Evolutionary conservation across 164 flowering plant species (phyloP), one percentile per base, ranked within the genome.

Genomic region (Euptelea pleiosperma): DNA sequence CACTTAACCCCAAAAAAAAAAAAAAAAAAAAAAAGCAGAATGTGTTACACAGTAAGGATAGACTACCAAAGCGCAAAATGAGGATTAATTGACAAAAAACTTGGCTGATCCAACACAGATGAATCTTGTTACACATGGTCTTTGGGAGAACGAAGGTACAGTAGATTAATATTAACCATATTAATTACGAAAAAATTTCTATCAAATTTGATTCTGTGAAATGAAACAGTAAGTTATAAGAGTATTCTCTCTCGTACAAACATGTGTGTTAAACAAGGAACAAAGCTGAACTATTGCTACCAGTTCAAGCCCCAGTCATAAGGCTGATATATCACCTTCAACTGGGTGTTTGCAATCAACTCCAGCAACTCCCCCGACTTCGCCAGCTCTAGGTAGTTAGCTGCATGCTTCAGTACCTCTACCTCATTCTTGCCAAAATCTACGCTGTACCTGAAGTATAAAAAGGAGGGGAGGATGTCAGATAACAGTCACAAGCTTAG

Each of bases 401-500:
- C 76, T 1, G 77, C 89, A 65, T 86, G 89, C 77, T 83, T 90
- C 68, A 87, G 60, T 33, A 86, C 86, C 73, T 90, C 97, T 11
- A 48, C 66, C 71, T 90, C 96, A 37, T 70, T 87, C 71, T 77
- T 87, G 0, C 95, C 95, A 52, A 85, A 90, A 70, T 90, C 96
- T 18, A 57, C 73, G 39, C 85, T 79, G 61, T 58, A 90, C 97
- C 96, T 91, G 82, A 34, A 55, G 40, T 15, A 11, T 8, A 18
- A 35, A 53, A 46, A 10, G 16, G 21, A 14, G 51, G n/a, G 35
- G 16, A 60, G 29, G 10, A 43, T 31, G 29, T 25, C 31, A 43
- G 50, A 25, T 10, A 26, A 35, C 16, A 12, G 36, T 8, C 6
- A 30, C 15, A 43, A 19, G 18, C 54, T 36, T 25, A 12, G 14